phyloP scores from a whole-genome alignment of 2,329 filamentous ascomycete genomes.

The Diplodia scrobiculata region DNA sequence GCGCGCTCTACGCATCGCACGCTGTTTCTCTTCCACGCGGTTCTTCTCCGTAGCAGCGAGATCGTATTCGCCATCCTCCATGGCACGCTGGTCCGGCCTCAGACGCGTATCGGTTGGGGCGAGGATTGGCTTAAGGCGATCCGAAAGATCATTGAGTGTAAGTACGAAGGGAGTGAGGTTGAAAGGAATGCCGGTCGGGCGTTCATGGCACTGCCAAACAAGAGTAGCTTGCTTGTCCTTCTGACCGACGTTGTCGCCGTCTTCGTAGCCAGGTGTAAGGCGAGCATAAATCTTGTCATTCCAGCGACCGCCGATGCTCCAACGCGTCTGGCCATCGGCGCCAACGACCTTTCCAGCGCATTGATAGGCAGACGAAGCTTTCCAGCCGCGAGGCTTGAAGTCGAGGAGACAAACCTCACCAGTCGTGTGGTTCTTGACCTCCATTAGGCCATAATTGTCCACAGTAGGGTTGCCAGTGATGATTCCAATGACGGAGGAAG shows the following conservation, averaged over 20 bases:
- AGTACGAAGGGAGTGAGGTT: slow-evolving; percentile 96
- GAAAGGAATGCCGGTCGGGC: slow-evolving; percentile 86
- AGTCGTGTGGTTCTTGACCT: slow-evolving; percentile 95
- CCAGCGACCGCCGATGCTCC: slow-evolving; percentile 92
- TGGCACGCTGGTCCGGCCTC: slow-evolving; percentile 90
- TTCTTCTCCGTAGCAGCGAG: slow-evolving; percentile 92
- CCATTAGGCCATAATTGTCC: slow-evolving; percentile 98
- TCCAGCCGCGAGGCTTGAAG: slow-evolving; percentile 96
- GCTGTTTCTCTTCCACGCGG: slow-evolving; percentile 86
- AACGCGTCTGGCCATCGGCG: slow-evolving; percentile 73
- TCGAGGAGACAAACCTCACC: slow-evolving; percentile 87
- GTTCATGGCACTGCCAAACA: slow-evolving; percentile 85
- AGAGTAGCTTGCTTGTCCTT: slow-evolving; percentile 74
- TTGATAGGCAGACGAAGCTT: slow-evolving; percentile 86
- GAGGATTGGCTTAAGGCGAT: slow-evolving; percentile 73
- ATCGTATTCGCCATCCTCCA: slow-evolving; percentile 98
- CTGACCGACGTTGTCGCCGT: slow-evolving; percentile 41
- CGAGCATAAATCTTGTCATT: slow-evolving; percentile 97
- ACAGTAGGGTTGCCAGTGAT: slow-evolving; percentile 94
- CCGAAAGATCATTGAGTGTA: slow-evolving; percentile 87
- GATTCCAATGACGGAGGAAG: slow-evolving; percentile 95
- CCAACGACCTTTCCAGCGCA: slow-evolving; percentile 85
- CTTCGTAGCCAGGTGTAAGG: slow-evolving; percentile 87
- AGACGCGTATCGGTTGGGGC: slow-evolving; percentile 93
- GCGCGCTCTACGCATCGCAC: slow-evolving; percentile 69